Base-by-base conservation (phyloP, 2,329 filamentous ascomycete genomes). In the Apiospora kogelbergensis region DNA sequence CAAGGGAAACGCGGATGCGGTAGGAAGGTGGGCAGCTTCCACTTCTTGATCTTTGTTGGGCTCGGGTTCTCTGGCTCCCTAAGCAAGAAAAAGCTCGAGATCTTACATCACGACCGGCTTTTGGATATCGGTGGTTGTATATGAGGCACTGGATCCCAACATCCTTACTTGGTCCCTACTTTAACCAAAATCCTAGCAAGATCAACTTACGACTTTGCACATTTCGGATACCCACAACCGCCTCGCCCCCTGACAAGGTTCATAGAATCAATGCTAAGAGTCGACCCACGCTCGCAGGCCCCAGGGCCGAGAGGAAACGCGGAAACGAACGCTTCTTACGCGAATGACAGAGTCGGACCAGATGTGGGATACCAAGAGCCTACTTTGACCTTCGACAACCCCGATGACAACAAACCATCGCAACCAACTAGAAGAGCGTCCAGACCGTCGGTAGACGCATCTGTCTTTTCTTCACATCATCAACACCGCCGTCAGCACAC, bases 401-500 rank as follows among this genome's bases (percentile, higher is more conserved):
- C 72, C 44, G 73, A 76, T 41, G 68, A 67, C 22, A 67, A 68
- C 42, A 63, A 68, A 65, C 63, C 73, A 44, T 57, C 68, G 68
- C 73, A 68, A 22, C 30, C 48, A 22, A 22, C 65, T 37, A 26
- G 33, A 48, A 37, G 53, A 53, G 13, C 68, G 53, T 60, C 53
- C 26, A 37, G 68, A 72, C 65, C 69, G 65, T 68, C 65, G 60
- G 48, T 57, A 17, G 53, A 37, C 30, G 53, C 26, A 37, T 60
- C 53, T 13, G 17, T 68, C 64, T 30, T 64, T 63, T 68, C 70
- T 70, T 44, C 15, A 69, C 68, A 57, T 67, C 73, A 42, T 22
- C 65, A 44, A 74, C 73, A 44, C 76, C 73, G 75, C 65, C 74
- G 76, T 7, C 77, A 77, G 65, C 75, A 76, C 37, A 71, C 69